These are phyloP conservation scores for Fusarium concolor DNA, from an alignment of 2,329 filamentous ascomycete species.

Conservation along the genomic window DNA sequence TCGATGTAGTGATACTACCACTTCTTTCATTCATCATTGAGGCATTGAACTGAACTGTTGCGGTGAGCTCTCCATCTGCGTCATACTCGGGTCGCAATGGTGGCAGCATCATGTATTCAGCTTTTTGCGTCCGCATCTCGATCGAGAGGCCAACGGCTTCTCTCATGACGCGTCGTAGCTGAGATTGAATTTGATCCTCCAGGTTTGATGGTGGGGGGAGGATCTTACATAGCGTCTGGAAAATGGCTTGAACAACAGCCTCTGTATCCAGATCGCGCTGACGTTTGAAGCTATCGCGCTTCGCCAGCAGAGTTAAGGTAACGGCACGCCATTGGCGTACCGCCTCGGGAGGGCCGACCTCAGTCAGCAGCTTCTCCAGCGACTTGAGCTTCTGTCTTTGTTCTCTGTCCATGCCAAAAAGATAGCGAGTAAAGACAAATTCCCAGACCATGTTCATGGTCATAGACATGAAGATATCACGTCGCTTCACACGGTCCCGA, in stretches of 20 bases:
- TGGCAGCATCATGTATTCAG: slow-evolving; percentile 98
- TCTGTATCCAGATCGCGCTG: slow-evolving; percentile 93
- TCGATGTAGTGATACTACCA: slow-evolving; percentile 67
- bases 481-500: slow-evolving; percentile 84
- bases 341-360: slow-evolving; percentile 88
- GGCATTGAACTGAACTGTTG: slow-evolving; percentile 91
- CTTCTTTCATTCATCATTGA: slow-evolving; percentile 94
- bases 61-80: slow-evolving; percentile 86
- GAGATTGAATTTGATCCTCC: slow-evolving; percentile 82
- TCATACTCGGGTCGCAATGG: slow-evolving; percentile 96
- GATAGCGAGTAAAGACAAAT: slow-evolving; percentile 96
- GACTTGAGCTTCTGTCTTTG: slow-evolving; percentile 97
- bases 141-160: slow-evolving; percentile 91
- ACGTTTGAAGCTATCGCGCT: slow-evolving; percentile 80
- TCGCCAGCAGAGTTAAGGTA: slow-evolving; percentile 88
- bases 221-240: slow-evolving; percentile 83
- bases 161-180: slow-evolving; percentile 86
- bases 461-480: slow-evolving; percentile 98
- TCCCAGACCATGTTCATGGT: slow-evolving; percentile 99
- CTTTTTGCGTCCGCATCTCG: slow-evolving; percentile 96
- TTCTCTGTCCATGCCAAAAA: slow-evolving; percentile 98
- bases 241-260: slow-evolving; percentile 88
- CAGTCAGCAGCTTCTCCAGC: slow-evolving; percentile 88
- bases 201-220: slow-evolving; percentile 87
- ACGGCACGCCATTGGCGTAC: slow-evolving; percentile 98